Conservation (phyloP, 768 basidiomycete genomes). For the Serendipita indica region DNA sequence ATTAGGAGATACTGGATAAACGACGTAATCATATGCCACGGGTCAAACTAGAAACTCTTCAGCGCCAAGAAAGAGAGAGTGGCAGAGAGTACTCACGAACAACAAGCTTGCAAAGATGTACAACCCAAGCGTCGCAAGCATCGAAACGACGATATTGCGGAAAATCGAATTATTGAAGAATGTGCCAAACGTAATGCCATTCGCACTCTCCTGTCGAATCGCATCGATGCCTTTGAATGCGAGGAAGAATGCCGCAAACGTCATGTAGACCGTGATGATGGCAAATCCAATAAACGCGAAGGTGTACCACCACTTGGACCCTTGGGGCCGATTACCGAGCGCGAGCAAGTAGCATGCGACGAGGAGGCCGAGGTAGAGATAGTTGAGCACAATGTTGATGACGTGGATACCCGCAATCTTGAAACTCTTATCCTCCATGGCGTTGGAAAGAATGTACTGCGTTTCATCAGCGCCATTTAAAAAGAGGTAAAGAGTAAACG, state of each 20-base stretch:
- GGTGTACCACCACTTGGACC: slow-evolving; percentile 75
- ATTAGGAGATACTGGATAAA: slow-evolving; percentile 87
- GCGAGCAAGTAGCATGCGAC: slow-evolving; percentile 78
- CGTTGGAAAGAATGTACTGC: slow-evolving; percentile 46
- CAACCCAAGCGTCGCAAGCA: slow-evolving; percentile 77
- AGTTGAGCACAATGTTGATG: slow-evolving; percentile 65
- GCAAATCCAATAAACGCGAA: slow-evolving; percentile 76
- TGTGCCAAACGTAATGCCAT: slow-evolving; percentile 37
- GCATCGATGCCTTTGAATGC: slow-evolving; percentile 66
- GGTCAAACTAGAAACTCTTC: slow-evolving; percentile 52
- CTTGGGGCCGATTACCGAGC: slow-evolving; percentile 85
- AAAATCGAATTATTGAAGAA: slow-evolving; percentile 71
- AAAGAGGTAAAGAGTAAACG: slow-evolving; percentile 11
- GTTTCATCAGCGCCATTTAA: slow-evolving; percentile 5
- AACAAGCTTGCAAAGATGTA: slow-evolving; percentile 72
- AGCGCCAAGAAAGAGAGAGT: background rate
- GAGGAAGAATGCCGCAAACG: slow-evolving; percentile 63
- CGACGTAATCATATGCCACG: slow-evolving; percentile 97
- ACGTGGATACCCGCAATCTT: slow-evolving; percentile 46
- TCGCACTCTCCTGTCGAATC: slow-evolving; percentile 32
- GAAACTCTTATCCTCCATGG: slow-evolving; percentile 54
- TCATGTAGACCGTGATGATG: slow-evolving; percentile 93
- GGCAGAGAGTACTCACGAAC: slow-evolving; percentile 47
- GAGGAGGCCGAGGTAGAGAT: slow-evolving; percentile 76
- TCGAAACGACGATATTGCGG: slow-evolving; percentile 71